Evolutionary conservation across 1,284 basidiomycete species (phyloP), one percentile per base, ranked within the genome.

Genomic region (Sanghuangporus weigelae): DNA sequence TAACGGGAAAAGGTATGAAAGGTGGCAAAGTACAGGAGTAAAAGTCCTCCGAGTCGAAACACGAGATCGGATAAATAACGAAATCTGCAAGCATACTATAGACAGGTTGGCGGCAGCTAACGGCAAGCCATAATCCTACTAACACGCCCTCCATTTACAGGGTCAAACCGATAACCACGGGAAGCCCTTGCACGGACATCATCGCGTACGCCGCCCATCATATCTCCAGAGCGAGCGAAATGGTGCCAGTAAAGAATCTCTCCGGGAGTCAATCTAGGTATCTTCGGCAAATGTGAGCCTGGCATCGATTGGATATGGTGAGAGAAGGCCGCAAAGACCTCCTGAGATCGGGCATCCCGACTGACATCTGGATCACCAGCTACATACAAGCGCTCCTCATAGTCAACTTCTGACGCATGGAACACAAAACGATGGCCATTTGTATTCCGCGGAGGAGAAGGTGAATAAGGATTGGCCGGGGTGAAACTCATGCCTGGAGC

Each of bases 351-450:
- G 36, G 75, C 69, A n/a, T 82, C 78, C 35, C 81, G 77, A 46
- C 82, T 73, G 31, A 93, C 85, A 35, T 90, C 90, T 4, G 82
- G 83, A 72, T 94, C 92, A 63, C 84, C 81, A 31, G 77, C 77
- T 60, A 91, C 78, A 70, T 92, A 91, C 67, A 83, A 80, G 39
- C 93, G 84, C 72, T 92, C 89, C 38, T 82, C 81, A 10, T 84
- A 84, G n/a, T 73, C 69, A 58, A 95, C 86, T 74, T 92, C 90
- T 69, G 78, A 83, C 58, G 90, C 89, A 76, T 94, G 92, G 73
- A 95, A 93, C 36, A 95, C 92, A 71, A 92, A 94, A 26, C 92
- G 87, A 72, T 95, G 92, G 5, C 92, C 91, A 73, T 94, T 95
- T 54, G 88, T 90, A 23, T 81, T 84, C 69, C 85, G 86, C 21